phyloP scores from a whole-genome alignment of 805 yeast genomes.

The Candida yuanshanica region DNA sequence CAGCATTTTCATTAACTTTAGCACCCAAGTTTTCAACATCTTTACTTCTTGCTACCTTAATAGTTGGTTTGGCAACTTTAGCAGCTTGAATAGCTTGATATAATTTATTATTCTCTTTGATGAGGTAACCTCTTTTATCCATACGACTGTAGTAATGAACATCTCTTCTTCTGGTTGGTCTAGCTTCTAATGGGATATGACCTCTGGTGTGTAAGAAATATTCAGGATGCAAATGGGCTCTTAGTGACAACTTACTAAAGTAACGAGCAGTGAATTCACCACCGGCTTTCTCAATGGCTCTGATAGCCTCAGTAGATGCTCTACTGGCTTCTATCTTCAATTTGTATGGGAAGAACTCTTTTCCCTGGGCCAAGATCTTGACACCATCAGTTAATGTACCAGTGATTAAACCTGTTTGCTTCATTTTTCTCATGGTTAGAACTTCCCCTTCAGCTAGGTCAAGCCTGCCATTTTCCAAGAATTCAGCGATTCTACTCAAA shows the following conservation, averaged over 20 bases:
- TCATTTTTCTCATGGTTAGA: conserved; percentile 73
- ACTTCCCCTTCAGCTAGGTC: conserved; percentile 51
- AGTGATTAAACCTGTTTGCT: conserved; percentile 62
- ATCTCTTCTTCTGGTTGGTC: conserved; percentile 80
- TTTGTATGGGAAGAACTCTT: conserved; percentile 45
- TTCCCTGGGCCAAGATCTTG: conserved; percentile 68
- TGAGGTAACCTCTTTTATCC: conserved; percentile 71
- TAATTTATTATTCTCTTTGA: conserved; percentile 29
- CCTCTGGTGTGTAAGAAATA: conserved; percentile 66
- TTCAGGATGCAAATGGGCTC: conserved; percentile 73
- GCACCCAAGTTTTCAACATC: conserved; percentile 10
- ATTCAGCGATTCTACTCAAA: conserved; percentile 62
- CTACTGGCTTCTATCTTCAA: conserved; percentile 75
- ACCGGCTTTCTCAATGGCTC: conserved; percentile 64
- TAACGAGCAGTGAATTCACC: conserved; percentile 71
- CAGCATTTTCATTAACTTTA: conserved; percentile 16
- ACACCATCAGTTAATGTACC: conserved; percentile 78
- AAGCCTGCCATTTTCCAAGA: conserved; percentile 63
- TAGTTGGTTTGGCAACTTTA: conserved; percentile 9
- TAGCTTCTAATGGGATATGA: conserved; percentile 74
- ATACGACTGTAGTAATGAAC: conserved; percentile 70
- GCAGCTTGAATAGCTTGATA: conserved; percentile 19
- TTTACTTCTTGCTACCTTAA: conserved; percentile 4
- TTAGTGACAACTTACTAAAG: conserved; percentile 58
- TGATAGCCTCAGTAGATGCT: conserved; percentile 72